phyloP scores from a whole-genome alignment of 2,329 filamentous ascomycete genomes.

The Cytospora schulzeri region DNA sequence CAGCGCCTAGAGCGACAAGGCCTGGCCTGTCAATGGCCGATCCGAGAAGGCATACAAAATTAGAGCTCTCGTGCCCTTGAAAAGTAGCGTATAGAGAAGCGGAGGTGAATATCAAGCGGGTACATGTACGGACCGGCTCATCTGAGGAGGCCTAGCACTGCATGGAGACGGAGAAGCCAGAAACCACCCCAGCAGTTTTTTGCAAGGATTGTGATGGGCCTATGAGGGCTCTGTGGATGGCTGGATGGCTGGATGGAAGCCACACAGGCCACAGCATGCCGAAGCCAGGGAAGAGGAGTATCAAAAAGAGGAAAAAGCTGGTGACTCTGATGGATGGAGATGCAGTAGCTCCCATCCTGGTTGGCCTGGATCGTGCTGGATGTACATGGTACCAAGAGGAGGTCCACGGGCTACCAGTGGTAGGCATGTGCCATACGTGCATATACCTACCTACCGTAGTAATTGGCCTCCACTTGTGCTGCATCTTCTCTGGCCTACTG shows the following conservation, averaged over 20 bases:
- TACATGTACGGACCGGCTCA: constrained; percentile 48
- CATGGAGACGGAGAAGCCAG: constrained; percentile 32
- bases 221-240: constrained; percentile 28
- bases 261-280: constrained; percentile 36
- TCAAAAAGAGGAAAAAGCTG: constrained; percentile 37
- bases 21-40: constrained; percentile 48
- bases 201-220: constrained; percentile 38
- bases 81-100: constrained; percentile 39
- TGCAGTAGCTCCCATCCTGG: constrained; percentile 37
- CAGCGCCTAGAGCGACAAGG: constrained; percentile 46
- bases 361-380: constrained; percentile 19
- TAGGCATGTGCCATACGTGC: constrained; percentile 29
- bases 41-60: constrained; percentile 46
- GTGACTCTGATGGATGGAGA: constrained; percentile 38
- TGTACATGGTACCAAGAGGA: constrained; percentile 25
- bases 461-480: constrained; percentile 31
- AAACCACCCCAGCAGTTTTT: constrained; percentile 23
- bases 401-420: neutral
- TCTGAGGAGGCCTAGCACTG: constrained; percentile 40
- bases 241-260: too few relatives aligned
- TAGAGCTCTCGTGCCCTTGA: constrained; percentile 48
- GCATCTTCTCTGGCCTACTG: constrained; percentile 18
- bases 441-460: constrained; percentile 5
- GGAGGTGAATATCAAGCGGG: constrained; percentile 47
- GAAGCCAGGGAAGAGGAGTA: constrained; percentile 36